These are phyloP conservation scores for Wallacemonas sp. DNA, from an alignment of 208 protist genomes.

Conservation along the genomic window DNA sequence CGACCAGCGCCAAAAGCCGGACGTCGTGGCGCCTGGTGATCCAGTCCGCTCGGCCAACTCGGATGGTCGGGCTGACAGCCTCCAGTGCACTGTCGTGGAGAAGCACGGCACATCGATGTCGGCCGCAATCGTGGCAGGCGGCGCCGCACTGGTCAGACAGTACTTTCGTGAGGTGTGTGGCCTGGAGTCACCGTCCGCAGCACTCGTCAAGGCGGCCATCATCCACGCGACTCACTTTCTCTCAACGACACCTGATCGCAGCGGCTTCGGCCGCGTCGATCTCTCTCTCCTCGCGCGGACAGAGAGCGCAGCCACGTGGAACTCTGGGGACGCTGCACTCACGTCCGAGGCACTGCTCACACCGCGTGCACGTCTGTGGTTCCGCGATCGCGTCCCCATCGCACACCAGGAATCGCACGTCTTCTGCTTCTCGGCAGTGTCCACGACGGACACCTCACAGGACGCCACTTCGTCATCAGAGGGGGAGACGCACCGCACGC, in stretches of 20 bases:
- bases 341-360: neutral
- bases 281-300: constrained; percentile 58
- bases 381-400: constrained; percentile 39
- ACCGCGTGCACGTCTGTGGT: constrained; percentile 31
- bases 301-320: constrained; percentile 9
- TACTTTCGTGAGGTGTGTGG: constrained; percentile 61
- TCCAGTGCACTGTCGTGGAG: constrained; percentile 32
- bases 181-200: constrained; percentile 40
- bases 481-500: constrained; percentile 2
- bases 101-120: constrained; percentile 92
- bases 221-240: constrained; percentile 52
- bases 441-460: neutral
- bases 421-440: constrained; percentile 27
- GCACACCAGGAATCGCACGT: constrained; percentile 21
- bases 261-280: constrained; percentile 68
- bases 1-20: constrained; percentile 84
- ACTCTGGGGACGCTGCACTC: constrained; percentile 16
- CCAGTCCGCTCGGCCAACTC: constrained; percentile 42
- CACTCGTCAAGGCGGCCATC: constrained; percentile 57
- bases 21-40: constrained; percentile 70
- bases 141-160: constrained; percentile 84
- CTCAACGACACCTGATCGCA: neutral
- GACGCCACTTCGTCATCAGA: neutral
- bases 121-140: constrained; percentile 70
- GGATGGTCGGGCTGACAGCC: constrained; percentile 9